These are phyloP conservation scores for Pseudozyma hubeiensis DNA, from an alignment of 1,284 basidiomycete genomes.

Conservation along the genomic window DNA sequence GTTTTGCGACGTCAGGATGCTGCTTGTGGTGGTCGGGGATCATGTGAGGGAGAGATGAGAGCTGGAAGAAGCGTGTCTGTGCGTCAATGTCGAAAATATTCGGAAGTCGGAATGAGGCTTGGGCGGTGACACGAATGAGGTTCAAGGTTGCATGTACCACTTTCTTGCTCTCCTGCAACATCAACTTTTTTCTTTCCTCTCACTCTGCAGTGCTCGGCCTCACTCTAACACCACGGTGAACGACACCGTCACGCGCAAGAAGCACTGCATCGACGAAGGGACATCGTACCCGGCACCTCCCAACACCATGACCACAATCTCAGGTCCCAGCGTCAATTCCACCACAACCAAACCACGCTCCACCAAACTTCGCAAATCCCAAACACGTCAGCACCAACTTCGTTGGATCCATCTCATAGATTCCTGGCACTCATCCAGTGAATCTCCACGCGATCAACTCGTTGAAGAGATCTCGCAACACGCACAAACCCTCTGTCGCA, in stretches of 20 bases:
- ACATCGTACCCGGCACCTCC: too few relatives aligned
- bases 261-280: not conserved
- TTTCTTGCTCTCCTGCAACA: not conserved
- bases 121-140: not conserved
- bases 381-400: conserved; percentile 10
- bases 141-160: not conserved
- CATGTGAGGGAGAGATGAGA: not conserved
- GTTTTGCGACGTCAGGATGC: too few relatives aligned
- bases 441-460: conserved; percentile 14
- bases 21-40: too few relatives aligned
- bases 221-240: not conserved
- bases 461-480: conserved; percentile 37
- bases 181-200: not conserved
- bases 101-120: conserved; percentile 11
- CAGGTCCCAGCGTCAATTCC: conserved; percentile 10
- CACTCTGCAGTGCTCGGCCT: not conserved
- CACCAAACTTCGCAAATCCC: not conserved
- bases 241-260: not conserved
- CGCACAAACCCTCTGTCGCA: conserved; percentile 31
- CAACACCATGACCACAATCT: conserved; percentile 1
- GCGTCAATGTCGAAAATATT: not conserved
- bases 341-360: not conserved
- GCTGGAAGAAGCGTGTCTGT: conserved; percentile 2
- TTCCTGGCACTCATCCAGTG: conserved; percentile 13
- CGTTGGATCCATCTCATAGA: conserved; percentile 45